Evolutionary conservation across 1,284 basidiomycete genomes (phyloP).

Genomic region (Mycosarcoma mackinlayi): DNA sequence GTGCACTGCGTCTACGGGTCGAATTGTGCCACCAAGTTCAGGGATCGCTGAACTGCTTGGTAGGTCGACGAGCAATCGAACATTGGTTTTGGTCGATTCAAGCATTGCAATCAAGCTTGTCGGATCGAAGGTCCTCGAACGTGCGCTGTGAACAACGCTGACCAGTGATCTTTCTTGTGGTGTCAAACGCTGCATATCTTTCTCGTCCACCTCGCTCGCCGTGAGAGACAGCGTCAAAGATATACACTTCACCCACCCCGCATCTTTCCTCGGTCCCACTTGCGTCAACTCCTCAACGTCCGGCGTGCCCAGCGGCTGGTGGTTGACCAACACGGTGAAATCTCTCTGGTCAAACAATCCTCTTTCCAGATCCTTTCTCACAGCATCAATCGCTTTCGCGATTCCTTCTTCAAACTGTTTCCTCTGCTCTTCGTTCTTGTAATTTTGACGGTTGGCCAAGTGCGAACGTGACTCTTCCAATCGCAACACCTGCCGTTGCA

Average conservation of each 20-base stretch:
- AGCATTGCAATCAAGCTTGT: slow-evolving; percentile 5
- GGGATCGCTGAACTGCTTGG: not conserved
- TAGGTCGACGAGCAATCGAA: slow-evolving; percentile 7
- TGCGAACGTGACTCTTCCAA: slow-evolving; percentile 41
- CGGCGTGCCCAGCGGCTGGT: slow-evolving; percentile 32
- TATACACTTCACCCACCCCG: slow-evolving; percentile 23
- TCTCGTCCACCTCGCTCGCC: not conserved
- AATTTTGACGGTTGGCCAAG: slow-evolving; percentile 24
- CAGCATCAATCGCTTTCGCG: slow-evolving; percentile 8
- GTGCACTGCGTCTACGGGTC: slow-evolving; percentile 37
- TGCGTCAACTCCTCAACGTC: slow-evolving; percentile 31
- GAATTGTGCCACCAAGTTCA: not conserved
- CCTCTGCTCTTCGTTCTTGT: not conserved
- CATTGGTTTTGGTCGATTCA: slow-evolving; percentile 19
- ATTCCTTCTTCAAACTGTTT: slow-evolving; percentile 24
- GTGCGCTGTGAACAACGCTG: not conserved
- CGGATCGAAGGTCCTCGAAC: not conserved
- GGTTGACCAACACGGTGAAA: slow-evolving; percentile 41
- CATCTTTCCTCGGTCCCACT: slow-evolving; percentile 22
- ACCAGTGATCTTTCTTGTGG: slow-evolving; percentile 16
- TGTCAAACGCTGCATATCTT: slow-evolving; percentile 17
- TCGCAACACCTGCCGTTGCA: slow-evolving; percentile 39
- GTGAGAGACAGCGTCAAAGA: slow-evolving; percentile 7
- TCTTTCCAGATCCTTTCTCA: slow-evolving; percentile 15
- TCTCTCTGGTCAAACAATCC: slow-evolving; percentile 48